A percentile compares a stretch with the other conserved stretches of the same genome.
These are phyloP conservation scores for Kwoniella botswanensis DNA, from an alignment of 768 basidiomycete genomes.

Conservation along the genomic window DNA sequence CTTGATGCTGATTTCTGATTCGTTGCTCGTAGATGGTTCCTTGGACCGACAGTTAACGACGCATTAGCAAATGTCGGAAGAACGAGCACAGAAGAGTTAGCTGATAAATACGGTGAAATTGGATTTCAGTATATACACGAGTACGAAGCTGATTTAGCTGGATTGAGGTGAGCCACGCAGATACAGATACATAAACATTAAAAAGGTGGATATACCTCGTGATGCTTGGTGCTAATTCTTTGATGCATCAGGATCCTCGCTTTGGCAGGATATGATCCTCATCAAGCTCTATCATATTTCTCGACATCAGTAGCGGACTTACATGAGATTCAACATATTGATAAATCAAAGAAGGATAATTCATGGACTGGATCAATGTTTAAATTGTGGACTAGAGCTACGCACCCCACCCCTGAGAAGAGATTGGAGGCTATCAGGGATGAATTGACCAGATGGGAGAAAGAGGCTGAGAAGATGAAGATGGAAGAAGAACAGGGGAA, in stretches of 20 bases:
- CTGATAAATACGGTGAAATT: conserved; percentile 65
- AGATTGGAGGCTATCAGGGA: conserved; percentile 67
- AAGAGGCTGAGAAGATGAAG: conserved; percentile 42
- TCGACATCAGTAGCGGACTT: conserved; percentile 60
- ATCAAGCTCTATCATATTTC: conserved; percentile 82
- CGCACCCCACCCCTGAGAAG: conserved; percentile 73
- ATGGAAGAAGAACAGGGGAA: neutral
- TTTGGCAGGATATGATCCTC: conserved; percentile 87
- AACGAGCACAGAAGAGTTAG: conserved; percentile 65
- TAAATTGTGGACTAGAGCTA: conserved; percentile 62
- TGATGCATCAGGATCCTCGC: conserved; percentile 74
- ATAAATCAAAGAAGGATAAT: conserved; percentile 51
- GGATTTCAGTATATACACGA: conserved; percentile 82
- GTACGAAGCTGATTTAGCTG: conserved; percentile 89
- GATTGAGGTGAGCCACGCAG: conserved; percentile 66
- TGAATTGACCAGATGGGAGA: conserved; percentile 76
- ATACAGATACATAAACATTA: too few relatives aligned
- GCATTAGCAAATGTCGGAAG: conserved; percentile 81
- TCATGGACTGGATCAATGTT: conserved; percentile 49
- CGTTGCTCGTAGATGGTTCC: conserved; percentile 50
- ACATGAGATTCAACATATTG: conserved; percentile 43
- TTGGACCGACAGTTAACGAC: conserved; percentile 95
- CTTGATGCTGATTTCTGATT: conserved; percentile 24
- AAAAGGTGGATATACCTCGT: too few relatives aligned
- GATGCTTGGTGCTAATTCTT: neutral